phyloP scores from a whole-genome alignment of 2,329 filamentous ascomycete genomes.

The Phialophora chinensis region DNA sequence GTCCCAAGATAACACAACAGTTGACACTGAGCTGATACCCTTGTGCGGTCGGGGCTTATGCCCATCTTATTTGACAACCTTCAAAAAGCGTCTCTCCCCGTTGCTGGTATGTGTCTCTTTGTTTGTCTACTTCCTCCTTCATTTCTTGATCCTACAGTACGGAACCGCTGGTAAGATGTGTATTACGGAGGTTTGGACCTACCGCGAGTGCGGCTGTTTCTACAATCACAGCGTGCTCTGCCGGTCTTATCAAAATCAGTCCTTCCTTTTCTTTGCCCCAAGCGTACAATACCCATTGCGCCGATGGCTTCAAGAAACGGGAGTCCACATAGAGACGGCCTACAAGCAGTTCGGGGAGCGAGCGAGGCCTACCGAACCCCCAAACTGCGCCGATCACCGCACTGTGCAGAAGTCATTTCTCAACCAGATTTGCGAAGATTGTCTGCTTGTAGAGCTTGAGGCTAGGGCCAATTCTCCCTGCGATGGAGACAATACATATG shows the following conservation, averaged over 20 bases:
- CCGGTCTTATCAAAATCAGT: conserved; percentile 16
- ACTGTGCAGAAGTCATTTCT: conserved; percentile 36
- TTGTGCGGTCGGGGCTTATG: conserved; percentile 25
- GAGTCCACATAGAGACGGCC: conserved; percentile 2
- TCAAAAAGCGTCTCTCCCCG: conserved; percentile 25
- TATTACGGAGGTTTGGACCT: conserved; percentile 38
- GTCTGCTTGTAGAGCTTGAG: conserved; percentile 30
- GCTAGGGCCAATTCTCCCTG: not conserved
- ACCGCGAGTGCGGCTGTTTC: conserved; percentile 38
- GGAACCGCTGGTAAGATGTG: conserved; percentile 27
- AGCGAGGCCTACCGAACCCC: conserved; percentile 20
- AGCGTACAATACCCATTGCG: conserved; percentile 21
- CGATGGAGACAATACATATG: not conserved
- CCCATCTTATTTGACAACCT: conserved; percentile 19
- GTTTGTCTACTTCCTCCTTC: not conserved
- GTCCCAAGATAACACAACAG: conserved; percentile 10
- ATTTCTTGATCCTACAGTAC: not conserved
- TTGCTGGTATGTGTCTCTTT: conserved; percentile 12
- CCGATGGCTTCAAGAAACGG: conserved; percentile 22
- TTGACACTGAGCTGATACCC: conserved; percentile 19
- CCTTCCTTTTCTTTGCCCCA: conserved; percentile 20
- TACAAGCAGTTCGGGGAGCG: conserved; percentile 4
- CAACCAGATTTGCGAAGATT: conserved; percentile 39
- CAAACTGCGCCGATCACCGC: conserved; percentile 29
- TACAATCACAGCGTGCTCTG: conserved; percentile 33